A percentile compares a stretch with the other conserved stretches of the same genome.
These are phyloP conservation scores for Euptelea pleiosperma DNA, from an alignment of 164 flowering plant genomes.

Conservation along the genomic window DNA sequence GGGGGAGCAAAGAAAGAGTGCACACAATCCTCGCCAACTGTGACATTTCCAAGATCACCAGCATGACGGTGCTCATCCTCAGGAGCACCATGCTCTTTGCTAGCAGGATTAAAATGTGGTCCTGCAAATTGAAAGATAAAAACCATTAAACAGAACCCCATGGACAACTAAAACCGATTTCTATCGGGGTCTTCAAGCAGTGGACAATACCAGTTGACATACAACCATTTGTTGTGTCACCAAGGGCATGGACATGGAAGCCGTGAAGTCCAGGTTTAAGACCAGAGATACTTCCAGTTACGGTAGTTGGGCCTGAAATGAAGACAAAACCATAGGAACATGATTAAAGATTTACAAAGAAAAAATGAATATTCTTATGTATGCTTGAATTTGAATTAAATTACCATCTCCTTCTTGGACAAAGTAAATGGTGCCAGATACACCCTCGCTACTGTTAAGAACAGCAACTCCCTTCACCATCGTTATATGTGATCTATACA, in stretches of 20 bases:
- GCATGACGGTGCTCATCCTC: constrained; percentile 90
- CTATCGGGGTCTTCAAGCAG: background rate
- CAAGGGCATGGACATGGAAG: constrained; percentile 96
- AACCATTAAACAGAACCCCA: constrained; percentile 1
- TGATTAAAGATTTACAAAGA: background rate
- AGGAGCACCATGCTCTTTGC: constrained; percentile 93
- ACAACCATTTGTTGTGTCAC: constrained; percentile 98
- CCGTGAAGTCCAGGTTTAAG: constrained; percentile 92
- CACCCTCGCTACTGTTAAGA: constrained; percentile 67
- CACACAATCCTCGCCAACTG: constrained; percentile 82
- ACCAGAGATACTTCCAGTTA: constrained; percentile 73
- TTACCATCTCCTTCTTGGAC: constrained; percentile 89
- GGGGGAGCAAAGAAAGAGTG: background rate
- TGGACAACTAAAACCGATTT: background rate
- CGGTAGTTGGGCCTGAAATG: constrained; percentile 68
- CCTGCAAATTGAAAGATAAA: constrained; percentile 27
- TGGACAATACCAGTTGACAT: constrained; percentile 77
- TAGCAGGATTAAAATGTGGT: constrained; percentile 87
- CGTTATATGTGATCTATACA: constrained; percentile 55
- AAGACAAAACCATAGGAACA: background rate
- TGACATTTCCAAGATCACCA: constrained; percentile 92
- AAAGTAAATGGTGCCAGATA: constrained; percentile 68
- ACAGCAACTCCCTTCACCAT: constrained; percentile 98
- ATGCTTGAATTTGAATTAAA: background rate
- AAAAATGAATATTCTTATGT: background rate